phyloP scores from a whole-genome alignment of 1,284 basidiomycete genomes.

The Ganoderma lingzhi region DNA sequence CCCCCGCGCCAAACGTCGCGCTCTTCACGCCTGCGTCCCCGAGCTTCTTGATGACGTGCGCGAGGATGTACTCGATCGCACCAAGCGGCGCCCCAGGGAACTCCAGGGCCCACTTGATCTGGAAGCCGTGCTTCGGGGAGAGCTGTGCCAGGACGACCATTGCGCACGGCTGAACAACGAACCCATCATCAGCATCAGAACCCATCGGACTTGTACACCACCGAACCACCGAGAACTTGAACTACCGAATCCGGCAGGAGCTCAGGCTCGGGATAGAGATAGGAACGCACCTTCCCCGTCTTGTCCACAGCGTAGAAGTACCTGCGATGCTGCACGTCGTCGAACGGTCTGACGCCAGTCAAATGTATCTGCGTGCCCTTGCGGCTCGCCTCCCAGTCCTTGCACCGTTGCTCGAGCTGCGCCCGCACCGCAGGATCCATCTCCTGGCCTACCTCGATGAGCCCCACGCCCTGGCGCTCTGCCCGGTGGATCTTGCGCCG shows the following conservation, averaged over 20 bases:
- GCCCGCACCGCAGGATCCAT: conserved; percentile 49
- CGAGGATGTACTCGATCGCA: conserved; percentile 55
- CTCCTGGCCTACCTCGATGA: conserved; percentile 47
- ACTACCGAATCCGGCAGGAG: background rate
- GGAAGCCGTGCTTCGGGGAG: conserved; percentile 56
- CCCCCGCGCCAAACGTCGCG: conserved; percentile 57
- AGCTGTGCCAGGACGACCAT: conserved; percentile 64
- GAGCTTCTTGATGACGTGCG: conserved; percentile 55
- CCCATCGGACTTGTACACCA: background rate
- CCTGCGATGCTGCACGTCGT: conserved; percentile 57
- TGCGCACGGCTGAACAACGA: conserved; percentile 44
- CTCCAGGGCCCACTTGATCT: conserved; percentile 67
- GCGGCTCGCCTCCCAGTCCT: conserved; percentile 53
- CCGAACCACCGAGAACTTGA: background rate
- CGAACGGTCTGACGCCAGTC: conserved; percentile 61
- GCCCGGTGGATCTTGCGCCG: conserved; percentile 57
- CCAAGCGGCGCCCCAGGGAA: conserved; percentile 63
- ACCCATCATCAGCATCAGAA: background rate
- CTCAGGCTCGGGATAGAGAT: background rate
- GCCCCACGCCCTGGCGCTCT: conserved; percentile 56
- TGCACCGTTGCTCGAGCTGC: conserved; percentile 52
- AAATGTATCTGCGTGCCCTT: conserved; percentile 64
- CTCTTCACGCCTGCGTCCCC: conserved; percentile 50
- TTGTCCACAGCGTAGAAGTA: conserved; percentile 61
- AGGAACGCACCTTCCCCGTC: conserved; percentile 44